Percentiles rank a stretch among this genome's conserved stretches.
Conservation (phyloP, 140 eudicot species). For the Erigeron philadelphicus region DNA sequence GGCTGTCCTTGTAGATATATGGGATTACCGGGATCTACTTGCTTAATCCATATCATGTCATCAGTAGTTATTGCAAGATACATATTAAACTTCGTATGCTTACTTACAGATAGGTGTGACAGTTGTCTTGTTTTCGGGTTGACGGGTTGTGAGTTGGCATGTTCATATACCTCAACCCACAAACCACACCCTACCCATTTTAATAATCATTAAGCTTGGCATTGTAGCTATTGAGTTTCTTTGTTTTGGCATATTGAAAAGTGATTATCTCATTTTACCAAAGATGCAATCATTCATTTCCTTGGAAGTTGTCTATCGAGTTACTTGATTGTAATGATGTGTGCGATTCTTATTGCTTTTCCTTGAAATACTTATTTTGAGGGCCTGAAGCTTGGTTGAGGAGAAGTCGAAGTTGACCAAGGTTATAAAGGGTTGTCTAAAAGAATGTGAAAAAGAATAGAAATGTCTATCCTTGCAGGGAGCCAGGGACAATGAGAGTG, state of each 20-base stretch:
- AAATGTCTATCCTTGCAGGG: no score
- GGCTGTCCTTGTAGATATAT: not conserved
- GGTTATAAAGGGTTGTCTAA: no score
- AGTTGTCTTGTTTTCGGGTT: no score
- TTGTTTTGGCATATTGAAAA: not conserved
- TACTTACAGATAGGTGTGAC: no score
- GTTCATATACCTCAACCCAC: no score
- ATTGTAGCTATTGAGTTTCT: not conserved
- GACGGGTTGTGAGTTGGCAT: no score
- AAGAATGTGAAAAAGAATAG: no score
- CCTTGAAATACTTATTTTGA: not conserved
- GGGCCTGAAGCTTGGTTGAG: not conserved
- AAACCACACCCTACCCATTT: no score
- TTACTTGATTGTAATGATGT: not conserved
- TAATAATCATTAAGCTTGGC: not conserved
- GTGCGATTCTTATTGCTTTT: not conserved
- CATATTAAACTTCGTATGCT: no score
- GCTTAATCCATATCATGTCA: constrained; percentile 8
- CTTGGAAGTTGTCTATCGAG: not conserved
- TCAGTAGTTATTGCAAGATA: not conserved
- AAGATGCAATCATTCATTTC: not conserved
- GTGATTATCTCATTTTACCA: not conserved
- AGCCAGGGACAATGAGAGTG: no score
- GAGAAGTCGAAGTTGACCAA: no score
- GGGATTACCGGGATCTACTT: not conserved